phyloP scores from a whole-genome alignment of 371 early-diverging fungal species.

The Rhizomucor pusillus region DNA sequence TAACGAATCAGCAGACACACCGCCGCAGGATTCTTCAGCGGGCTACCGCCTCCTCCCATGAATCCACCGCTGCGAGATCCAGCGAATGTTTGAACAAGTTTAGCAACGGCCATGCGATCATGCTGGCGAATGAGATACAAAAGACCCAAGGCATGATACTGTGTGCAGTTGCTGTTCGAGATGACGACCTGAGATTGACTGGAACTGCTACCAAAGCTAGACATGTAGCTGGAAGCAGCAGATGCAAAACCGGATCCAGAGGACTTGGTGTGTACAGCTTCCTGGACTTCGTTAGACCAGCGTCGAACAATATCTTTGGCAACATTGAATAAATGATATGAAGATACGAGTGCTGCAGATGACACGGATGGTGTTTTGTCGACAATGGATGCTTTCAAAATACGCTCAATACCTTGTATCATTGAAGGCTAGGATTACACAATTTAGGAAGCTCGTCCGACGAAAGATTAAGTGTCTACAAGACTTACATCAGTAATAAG shows the following conservation, averaged over 20 bases:
- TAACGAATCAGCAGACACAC: conserved; percentile 92
- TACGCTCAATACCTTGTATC: conserved; percentile 94
- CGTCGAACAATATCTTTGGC: conserved; percentile 85
- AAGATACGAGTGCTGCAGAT: conserved; percentile 91
- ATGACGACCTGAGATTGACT: conserved; percentile 47
- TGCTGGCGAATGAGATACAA: conserved; percentile 93
- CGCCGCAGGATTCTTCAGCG: conserved; percentile 84
- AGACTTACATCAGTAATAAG: conserved; percentile 89
- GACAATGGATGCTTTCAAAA: conserved; percentile 95
- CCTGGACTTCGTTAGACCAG: conserved; percentile 90
- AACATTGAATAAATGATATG: conserved; percentile 79
- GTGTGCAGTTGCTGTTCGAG: conserved; percentile 75
- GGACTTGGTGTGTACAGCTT: conserved; percentile 81
- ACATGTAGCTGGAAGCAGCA: conserved; percentile 57
- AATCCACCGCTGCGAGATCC: conserved; percentile 52
- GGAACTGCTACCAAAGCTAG: conserved; percentile 45
- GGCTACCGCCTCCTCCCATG: conserved; percentile 44
- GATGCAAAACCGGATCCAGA: conserved; percentile 44
- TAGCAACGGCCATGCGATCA: conserved; percentile 97
- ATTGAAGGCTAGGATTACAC: conserved; percentile 69
- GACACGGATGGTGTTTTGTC: conserved; percentile 91
- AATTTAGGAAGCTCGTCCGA: neutral
- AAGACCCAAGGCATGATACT: conserved; percentile 97
- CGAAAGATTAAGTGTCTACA: neutral
- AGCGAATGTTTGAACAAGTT: conserved; percentile 88